These are phyloP conservation scores for Gossypium rotundifolium DNA, from an alignment of 345 rosid species.

Conservation along the genomic window DNA sequence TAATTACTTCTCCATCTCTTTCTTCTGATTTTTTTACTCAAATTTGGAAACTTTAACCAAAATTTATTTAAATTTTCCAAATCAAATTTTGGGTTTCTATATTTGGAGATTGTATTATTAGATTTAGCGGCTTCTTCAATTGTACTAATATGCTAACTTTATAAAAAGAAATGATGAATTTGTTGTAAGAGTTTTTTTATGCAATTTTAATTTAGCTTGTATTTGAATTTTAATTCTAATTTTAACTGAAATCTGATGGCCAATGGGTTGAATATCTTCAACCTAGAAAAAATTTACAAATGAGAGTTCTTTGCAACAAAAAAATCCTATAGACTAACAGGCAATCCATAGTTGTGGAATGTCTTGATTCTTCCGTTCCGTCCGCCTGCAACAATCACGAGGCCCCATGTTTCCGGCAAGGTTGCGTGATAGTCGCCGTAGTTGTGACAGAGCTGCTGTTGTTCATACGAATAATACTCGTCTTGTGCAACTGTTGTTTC, in stretches of 20 bases:
- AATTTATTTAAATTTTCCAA: background rate
- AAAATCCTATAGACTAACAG: constrained; percentile 25
- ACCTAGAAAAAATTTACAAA: background rate
- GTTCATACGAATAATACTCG: background rate
- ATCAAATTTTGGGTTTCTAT: background rate
- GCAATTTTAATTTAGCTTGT: too few species aligned
- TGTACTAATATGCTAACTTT: background rate
- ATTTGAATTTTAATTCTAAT: background rate
- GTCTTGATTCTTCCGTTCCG: constrained; percentile 65
- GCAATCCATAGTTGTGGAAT: constrained; percentile 74
- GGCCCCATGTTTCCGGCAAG: constrained; percentile 56
- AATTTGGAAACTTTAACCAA: constrained; percentile 36
- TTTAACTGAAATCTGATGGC: background rate
- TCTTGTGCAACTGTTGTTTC: constrained; percentile 18
- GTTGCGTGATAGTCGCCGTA: background rate
- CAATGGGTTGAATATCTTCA: background rate
- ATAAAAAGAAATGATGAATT: background rate
- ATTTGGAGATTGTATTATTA: background rate
- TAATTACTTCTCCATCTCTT: constrained; percentile 16
- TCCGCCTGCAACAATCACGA: constrained; percentile 69
- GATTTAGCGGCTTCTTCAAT: background rate
- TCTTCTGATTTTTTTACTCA: constrained; percentile 40
- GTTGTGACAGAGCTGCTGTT: constrained; percentile 1
- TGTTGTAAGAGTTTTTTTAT: background rate
- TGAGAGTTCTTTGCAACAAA: background rate